Evolutionary conservation across 352 stramenopile genomes (phyloP), one percentile per base, ranked within the genome.

Genomic region (Phytophthora cactorum): DNA sequence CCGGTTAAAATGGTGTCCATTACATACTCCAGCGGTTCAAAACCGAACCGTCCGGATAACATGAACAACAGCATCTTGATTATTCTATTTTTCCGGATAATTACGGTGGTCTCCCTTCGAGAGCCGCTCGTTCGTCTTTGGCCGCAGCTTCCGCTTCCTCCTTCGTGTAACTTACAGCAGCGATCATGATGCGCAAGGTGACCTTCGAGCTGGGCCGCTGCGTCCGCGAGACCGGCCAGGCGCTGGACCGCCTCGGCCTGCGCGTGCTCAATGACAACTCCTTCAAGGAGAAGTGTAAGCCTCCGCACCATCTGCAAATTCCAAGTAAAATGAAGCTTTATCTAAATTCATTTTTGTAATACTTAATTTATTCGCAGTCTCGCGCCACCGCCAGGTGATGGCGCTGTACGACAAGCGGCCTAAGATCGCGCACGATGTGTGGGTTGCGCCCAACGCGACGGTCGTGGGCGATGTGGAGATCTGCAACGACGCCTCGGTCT

Each of bases 401-500:
- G 91, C 91, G 59, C 68, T 98, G 60, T 96, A 97, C 78, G 85
- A 97, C 72, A 98, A 97, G 86, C 88, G 90, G 29, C 80, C 92
- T n/a, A 74, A 84, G 61, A 90, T 97, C 62, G 91, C 97, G 36
- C 87, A 96, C 70, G 87, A 95, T 55, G 91, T 97, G 38, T 98
- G 95, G 79, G 83, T 99, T n/a, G 97, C 97, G 32, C 97, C 97
- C 9, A 98, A 97, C 77, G 92, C 95, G n/a, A 98, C 96, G 4
- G 83, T 99, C 49, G 96, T 99, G 63, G 97, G 97, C 50, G 95
- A 97, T 70, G 97, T 99, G 41, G 90, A 98, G 73, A 92, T 99
- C 61, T 95, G 86, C 72, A 91, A 97, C 72, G 91, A 98, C 70
- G 89, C 90, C 22, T 98, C 94, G 17, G 84, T 99, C 68, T 99